Evolutionary conservation across 495 filamentous ascomycete genomes (phyloP), one percentile per base, ranked within the genome.

Genomic region (Penicillium steckii): DNA sequence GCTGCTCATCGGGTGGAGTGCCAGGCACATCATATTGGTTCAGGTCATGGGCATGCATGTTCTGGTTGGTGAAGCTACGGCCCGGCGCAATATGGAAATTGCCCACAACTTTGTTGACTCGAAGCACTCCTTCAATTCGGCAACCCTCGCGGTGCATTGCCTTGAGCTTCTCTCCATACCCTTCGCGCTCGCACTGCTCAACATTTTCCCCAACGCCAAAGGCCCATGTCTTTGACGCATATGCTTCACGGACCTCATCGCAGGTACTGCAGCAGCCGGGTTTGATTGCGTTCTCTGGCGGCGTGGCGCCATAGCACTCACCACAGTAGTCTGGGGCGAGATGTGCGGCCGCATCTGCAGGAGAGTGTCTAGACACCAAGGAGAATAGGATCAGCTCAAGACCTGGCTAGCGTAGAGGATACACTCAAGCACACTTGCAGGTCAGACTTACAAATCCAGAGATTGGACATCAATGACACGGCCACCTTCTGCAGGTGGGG

Each of bases 11-110:
- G 3, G 82, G 73, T 2, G 61, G 35, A 1, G 68, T 53, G 19
- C 61, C 65, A 27, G 76, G 77, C 51, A 90, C 83, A 70, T 89
- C 85, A 75, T 94, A 99, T 69, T 94, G 93, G 59, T 95, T 89
- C 40, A 97, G 77, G 63, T 99, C 94, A 72, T 99, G 94, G 25
- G 96, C 90, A 70, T 99, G 94, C 85, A 97, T 86, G 71, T 96
- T 94, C 46, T 89, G 89, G 63, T 87, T 94, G 59, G 85, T 91
- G 80, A 96, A 97, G 65, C 85, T 90, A 69, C 91, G 86, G 62
- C 94, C 94, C 1, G 94, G 95, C 2, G 94, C 95, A 60, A 99
- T 88, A 72, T 99, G 94, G 82, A 99, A 99, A 73, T 99, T 99
- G 37, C 94, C 94, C 47, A 97, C 79, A 2, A 99, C 94, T 67